Evolutionary conservation across 2,329 filamentous ascomycete species (phyloP).

Genomic region (Calonectria montana): DNA sequence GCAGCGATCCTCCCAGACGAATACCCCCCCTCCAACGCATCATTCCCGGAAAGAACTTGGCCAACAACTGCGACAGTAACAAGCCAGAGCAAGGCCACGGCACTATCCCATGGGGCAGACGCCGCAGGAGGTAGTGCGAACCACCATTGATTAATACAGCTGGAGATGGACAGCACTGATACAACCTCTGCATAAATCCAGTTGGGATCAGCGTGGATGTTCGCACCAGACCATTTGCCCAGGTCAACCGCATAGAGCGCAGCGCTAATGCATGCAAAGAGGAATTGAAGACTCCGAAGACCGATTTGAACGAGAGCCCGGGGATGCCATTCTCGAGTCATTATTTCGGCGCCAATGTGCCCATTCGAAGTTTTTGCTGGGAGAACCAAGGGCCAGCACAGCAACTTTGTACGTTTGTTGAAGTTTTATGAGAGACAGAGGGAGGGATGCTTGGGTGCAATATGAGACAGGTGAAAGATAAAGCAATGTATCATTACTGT

Average conservation of each 20-base stretch:
- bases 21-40: background rate
- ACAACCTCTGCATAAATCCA: constrained; percentile 30
- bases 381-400: background rate
- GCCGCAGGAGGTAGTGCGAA: constrained; percentile 11
- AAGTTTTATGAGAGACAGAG: background rate
- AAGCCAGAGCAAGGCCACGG: constrained; percentile 25
- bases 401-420: background rate
- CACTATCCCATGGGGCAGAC: constrained; percentile 16
- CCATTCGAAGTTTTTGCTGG: background rate
- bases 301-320: constrained; percentile 20
- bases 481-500: background rate
- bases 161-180: constrained; percentile 10
- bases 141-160: constrained; percentile 27
- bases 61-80: constrained; percentile 23
- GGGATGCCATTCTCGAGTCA: constrained; percentile 25
- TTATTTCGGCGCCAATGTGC: background rate
- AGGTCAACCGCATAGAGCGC: constrained; percentile 26
- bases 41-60: constrained; percentile 6
- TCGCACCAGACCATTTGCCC: constrained; percentile 18
- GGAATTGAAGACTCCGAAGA: constrained; percentile 21
- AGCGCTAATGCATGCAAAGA: constrained; percentile 27
- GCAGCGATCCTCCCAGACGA: background rate
- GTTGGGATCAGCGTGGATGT: constrained; percentile 21
- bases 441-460: background rate
- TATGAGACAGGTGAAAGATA: background rate